A percentile compares a stretch with the other conserved stretches of the same genome.
phyloP scores from a whole-genome alignment of 495 filamentous ascomycete genomes.

The Trypethelium eluteriae region DNA sequence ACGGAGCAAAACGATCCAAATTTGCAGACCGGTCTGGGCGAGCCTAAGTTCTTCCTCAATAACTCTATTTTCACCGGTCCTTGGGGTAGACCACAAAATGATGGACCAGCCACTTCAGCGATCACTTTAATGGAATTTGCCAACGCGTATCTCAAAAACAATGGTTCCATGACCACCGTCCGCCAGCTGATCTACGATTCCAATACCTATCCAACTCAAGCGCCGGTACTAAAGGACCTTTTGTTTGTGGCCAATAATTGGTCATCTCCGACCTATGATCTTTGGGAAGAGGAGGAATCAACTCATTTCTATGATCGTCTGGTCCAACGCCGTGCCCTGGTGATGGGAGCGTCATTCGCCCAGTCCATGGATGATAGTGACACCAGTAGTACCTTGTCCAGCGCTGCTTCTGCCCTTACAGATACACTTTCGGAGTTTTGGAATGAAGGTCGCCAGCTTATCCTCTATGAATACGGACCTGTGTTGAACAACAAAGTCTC shows the following conservation, averaged over 20 bases:
- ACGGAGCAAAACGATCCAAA: constrained; percentile 26
- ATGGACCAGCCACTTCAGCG: constrained; percentile 27
- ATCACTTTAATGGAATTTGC: constrained; percentile 29
- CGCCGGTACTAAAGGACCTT: constrained; percentile 27
- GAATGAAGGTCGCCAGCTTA: constrained; percentile 22
- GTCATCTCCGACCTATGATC: constrained; percentile 24
- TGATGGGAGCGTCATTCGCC: constrained; percentile 23
- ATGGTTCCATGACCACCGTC: constrained; percentile 23
- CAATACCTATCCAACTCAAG: constrained; percentile 13
- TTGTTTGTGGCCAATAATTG: constrained; percentile 28
- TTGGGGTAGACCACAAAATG: constrained; percentile 29
- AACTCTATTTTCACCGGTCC: constrained; percentile 27
- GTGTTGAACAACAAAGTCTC: constrained; percentile 22
- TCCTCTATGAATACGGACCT: constrained; percentile 29
- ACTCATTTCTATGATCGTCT: constrained; percentile 29
- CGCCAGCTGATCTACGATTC: constrained; percentile 26
- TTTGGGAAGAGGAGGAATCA: constrained; percentile 27
- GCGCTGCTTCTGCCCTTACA: constrained; percentile 18
- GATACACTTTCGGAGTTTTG: constrained; percentile 24
- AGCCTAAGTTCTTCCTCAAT: constrained; percentile 29
- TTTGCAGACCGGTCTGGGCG: constrained; percentile 24
- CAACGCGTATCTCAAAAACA: constrained; percentile 23
- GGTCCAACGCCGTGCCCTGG: constrained; percentile 27
- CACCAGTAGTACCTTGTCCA: constrained; percentile 20
- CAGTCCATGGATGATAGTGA: constrained; percentile 20